Base-by-base conservation (phyloP, 352 stramenopile genomes). In the Phytophthora sansomeana region DNA sequence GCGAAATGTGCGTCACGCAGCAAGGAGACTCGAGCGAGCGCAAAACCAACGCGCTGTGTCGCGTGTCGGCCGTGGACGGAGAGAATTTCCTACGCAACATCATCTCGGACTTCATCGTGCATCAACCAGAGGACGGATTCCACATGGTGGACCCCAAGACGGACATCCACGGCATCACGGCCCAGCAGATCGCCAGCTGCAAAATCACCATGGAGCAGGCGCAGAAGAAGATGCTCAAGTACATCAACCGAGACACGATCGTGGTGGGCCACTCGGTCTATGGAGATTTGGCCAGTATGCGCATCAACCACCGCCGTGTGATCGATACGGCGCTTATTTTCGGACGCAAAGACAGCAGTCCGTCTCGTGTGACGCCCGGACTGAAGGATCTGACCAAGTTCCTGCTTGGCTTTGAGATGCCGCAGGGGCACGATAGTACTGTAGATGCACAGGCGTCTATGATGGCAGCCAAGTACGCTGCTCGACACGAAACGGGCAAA, bases 241-340 rank as follows among this genome's bases (percentile, higher is more conserved):
- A 86, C 72, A 88, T 95, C 28, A 83, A 77, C 43, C 67, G 70
- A 46, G 84, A 96, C 70, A 95, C 88, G 28, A 94, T 95, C 56
- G 66, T 96, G 21, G 89, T 95, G 14, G 87, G 87, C 19, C 87
- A 96, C 63, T 94, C 86, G 30, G 75, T 96, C 28, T 75, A 90
- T 50, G 83, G 83, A 36, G 89, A 96, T 74, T 60, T 95, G 14
- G 70, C 72, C n/a, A 86, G 74, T 56, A 68, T 96, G 56, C 77
- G 82, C 38, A 90, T 96, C 38, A 76, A 90, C 56, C 88, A 96
- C 63, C 69, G 61, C 21, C 84, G 85, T 19, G 85, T 94, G 14
- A 94, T 96, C 52, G 88, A 96, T 68, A 96, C 88, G 59, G 74
- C 88, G 39, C 74, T 93, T 51, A 89, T 96, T 55, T 96, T 80